Evolutionary conservation across 129 eudicot genomes (phyloP).

Genomic region (Lactuca sativa): DNA sequence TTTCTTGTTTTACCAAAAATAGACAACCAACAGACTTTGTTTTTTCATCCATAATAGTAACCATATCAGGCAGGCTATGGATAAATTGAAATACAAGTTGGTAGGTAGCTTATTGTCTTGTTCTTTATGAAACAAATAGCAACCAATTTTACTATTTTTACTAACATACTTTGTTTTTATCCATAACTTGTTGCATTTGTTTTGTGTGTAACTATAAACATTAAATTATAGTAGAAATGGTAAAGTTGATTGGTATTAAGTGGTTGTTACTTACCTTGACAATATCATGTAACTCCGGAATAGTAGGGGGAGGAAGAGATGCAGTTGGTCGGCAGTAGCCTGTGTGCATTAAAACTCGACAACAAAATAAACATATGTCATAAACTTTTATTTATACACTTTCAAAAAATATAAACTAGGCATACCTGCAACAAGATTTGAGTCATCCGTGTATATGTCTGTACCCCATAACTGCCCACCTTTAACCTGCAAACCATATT

Average conservation of each 20-base stretch:
- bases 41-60: too few species aligned
- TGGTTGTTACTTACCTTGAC: slow-evolving; percentile 54
- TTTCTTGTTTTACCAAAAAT: too few species aligned
- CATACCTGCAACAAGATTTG: slow-evolving; percentile 97
- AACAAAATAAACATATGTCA: background rate
- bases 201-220: too few species aligned
- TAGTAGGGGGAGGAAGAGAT: slow-evolving; percentile 68
- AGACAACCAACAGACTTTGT: too few species aligned
- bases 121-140: too few species aligned
- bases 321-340: slow-evolving; percentile 97
- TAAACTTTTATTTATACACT: too few species aligned
- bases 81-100: too few species aligned
- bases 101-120: too few species aligned
- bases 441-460: slow-evolving; percentile 93
- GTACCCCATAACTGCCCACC: slow-evolving; percentile 99
- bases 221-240: background rate
- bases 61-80: too few species aligned
- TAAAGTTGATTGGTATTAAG: background rate
- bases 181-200: too few species aligned
- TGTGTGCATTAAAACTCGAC: slow-evolving; percentile 91
- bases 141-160: too few species aligned
- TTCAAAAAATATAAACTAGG: background rate
- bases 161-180: too few species aligned
- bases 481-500: slow-evolving; percentile 64
- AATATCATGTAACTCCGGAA: slow-evolving; percentile 83